Percentiles rank a stretch among this genome's conserved stretches.
Evolutionary conservation across 768 basidiomycete genomes (phyloP).

Genomic region (Lactarius evosmus): DNA sequence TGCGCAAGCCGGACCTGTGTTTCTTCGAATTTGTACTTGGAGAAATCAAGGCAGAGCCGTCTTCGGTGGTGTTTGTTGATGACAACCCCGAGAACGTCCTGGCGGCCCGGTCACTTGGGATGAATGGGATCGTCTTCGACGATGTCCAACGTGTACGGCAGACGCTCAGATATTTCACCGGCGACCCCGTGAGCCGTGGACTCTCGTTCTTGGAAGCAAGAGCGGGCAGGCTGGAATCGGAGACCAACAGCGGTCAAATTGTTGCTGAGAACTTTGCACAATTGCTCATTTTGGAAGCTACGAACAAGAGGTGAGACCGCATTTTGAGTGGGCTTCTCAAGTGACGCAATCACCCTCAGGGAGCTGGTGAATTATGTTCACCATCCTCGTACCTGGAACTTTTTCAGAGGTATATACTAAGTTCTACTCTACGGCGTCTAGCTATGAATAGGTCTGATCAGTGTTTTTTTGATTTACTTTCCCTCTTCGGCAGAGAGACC

Average conservation of each 20-base stretch:
- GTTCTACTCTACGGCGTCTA: slow-evolving; percentile 42
- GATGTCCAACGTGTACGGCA: slow-evolving; percentile 41
- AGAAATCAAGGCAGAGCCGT: slow-evolving; percentile 44
- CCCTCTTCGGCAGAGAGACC: slow-evolving; percentile 38
- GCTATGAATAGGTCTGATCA: too few species aligned
- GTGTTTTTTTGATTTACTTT: not conserved
- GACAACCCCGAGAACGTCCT: slow-evolving; percentile 59
- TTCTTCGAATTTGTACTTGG: slow-evolving; percentile 52
- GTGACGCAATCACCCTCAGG: slow-evolving; percentile 32
- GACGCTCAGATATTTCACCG: slow-evolving; percentile 45
- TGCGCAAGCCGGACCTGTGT: slow-evolving; percentile 54
- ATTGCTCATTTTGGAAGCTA: slow-evolving; percentile 54
- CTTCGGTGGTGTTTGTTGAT: slow-evolving; percentile 51
- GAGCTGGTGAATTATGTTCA: slow-evolving; percentile 40
- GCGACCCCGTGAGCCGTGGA: too few species aligned
- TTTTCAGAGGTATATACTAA: slow-evolving; percentile 45
- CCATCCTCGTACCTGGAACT: slow-evolving; percentile 49
- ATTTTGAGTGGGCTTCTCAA: too few species aligned
- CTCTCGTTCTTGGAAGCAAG: slow-evolving; percentile 43
- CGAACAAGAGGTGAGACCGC: slow-evolving; percentile 40
- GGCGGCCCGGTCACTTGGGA: slow-evolving; percentile 53
- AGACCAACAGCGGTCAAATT: slow-evolving; percentile 42
- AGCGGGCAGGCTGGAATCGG: slow-evolving; percentile 43
- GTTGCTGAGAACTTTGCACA: slow-evolving; percentile 57
- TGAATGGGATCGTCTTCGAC: slow-evolving; percentile 53